Evolutionary conservation across 169 alveolate genomes (phyloP), one percentile per base, ranked within the genome.

Genomic region (Perkinsus marinus): DNA sequence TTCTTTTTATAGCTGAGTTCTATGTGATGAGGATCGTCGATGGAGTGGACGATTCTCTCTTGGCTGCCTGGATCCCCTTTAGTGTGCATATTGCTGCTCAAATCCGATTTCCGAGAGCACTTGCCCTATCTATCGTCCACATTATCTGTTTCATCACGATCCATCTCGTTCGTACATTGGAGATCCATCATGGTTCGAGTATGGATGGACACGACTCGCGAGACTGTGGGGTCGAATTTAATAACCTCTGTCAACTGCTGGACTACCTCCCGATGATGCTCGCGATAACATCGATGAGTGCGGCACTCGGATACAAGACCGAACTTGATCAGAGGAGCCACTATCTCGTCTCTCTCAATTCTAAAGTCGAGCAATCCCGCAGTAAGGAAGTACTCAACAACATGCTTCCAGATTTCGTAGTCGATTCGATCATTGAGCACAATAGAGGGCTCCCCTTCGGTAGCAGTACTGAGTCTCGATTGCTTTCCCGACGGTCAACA

Each of bases 341-440:
- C 89, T 97, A 92, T 89, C 34, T 91, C 36, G 91, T 96, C 47
- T 97, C 95, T 92, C 95, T 94, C 94, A 90, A 97, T 47, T 96
- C 95, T 46, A 93, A 93, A 89, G 94, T 95, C 39, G 94, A 96
- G 68, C 92, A 97, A 90, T 90, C 95, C 91, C 94, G 68, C 9
- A 43, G 17, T 17, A 9, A 97, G 79, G 98, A 96, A 93, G 96
- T 97, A 43, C 94, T 97, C 43, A 95, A 96, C 93, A 96, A 97
- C 22, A 96, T 96, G 98, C 97, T 97, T 30, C 98, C 98, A 0
- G 93, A 95, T 34, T 96, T 96, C 92, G 97, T 97, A 39, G 98
- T 97, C 34, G 97, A 96, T 57, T 95, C 95, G 68, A 95, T 96
- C 95, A 94, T 97, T 39, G 95, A 95, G n/a, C n/a, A n/a, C n/a